Evolutionary conservation across 2,329 filamentous ascomycete species (phyloP), one percentile per base, ranked within the genome.

Genomic region (Microthyrium microscopicum): DNA sequence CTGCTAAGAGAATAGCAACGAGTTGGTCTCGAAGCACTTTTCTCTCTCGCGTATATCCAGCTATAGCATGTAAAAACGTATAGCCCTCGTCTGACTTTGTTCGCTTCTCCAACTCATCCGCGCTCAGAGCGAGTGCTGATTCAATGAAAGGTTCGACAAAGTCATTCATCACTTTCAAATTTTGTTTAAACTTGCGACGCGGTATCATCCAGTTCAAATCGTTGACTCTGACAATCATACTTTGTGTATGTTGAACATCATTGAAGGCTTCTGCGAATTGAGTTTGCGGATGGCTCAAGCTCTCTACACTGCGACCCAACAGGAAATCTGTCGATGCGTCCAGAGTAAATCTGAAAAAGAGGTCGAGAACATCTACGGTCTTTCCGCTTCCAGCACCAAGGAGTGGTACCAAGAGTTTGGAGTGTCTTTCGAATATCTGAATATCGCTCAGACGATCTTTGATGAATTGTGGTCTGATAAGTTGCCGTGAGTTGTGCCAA

Each of bases 271-370:
- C 66, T n/a, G 80, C 81, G 47, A 93, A 92, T 13, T 68, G 62
- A 33, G 69, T 70, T 32, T 61, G 65, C 3, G 64, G 70, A 36
- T 70, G 69, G 5, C 52, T 39, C n/a, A 64, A 43, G 42, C 66
- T 73, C 29, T 68, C 70, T 15, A 85, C 76, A 40, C 78, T 78
- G 39, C 73, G 63, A 3, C 85, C 85, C 3, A 93, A 68, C 19
- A 94, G 58, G 50, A 93, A 93, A 44, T 91, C 79, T 1, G 84
- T 93, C 2, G 81, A 73, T 5, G 80, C 75, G 53, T 93, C 85
- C 19, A 94, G 65, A 0, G 83, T 85, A 47, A 76, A 77, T 32
- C 80, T 67, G 60, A 83, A 91, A 56, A 93, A 77, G 35, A 92
- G 61, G 39, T 84, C 71, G 41, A 72, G 68, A 6, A 87, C 70